Conservation (phyloP, 495 filamentous ascomycete species). For the Venustampulla echinocandica region DNA sequence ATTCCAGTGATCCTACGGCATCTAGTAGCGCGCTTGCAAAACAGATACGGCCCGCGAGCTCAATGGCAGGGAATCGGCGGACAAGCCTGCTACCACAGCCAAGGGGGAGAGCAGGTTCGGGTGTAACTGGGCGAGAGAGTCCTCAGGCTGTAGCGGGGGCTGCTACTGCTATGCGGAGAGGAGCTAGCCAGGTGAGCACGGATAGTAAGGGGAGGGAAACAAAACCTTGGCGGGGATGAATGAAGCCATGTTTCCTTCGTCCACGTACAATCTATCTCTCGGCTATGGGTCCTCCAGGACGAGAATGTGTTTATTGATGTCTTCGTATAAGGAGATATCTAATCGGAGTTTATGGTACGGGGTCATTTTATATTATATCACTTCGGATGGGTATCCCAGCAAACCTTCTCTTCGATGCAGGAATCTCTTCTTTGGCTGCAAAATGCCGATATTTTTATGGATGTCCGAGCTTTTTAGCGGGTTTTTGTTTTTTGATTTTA, state of each 20-base stretch:
- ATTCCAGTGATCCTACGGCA: slow-evolving; percentile 14
- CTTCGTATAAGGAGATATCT: not conserved
- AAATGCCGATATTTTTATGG: no score
- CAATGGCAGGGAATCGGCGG: slow-evolving; percentile 36
- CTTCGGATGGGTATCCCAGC: no score
- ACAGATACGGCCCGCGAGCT: slow-evolving; percentile 37
- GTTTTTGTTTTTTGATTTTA: no score
- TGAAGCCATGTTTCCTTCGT: not conserved
- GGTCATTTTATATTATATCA: no score
- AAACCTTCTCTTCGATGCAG: no score
- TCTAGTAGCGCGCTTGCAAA: slow-evolving; percentile 20
- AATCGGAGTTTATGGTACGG: no score
- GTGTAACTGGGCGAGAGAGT: slow-evolving; percentile 23
- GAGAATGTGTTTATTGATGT: not conserved
- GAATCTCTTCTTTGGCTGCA: no score
- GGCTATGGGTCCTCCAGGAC: not conserved
- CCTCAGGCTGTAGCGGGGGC: slow-evolving; percentile 22
- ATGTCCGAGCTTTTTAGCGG: no score
- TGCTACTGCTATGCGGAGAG: slow-evolving; percentile 17
- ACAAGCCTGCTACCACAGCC: slow-evolving; percentile 45
- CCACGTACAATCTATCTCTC: no score
- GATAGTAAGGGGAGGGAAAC: slow-evolving; percentile 16
- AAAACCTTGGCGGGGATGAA: slow-evolving; percentile 13
- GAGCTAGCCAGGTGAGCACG: slow-evolving; percentile 7
- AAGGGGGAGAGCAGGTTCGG: slow-evolving; percentile 15